Evolutionary conservation across 495 filamentous ascomycete species (phyloP), one percentile per base, ranked within the genome.

Genomic region (Alectoria sarmentosa): DNA sequence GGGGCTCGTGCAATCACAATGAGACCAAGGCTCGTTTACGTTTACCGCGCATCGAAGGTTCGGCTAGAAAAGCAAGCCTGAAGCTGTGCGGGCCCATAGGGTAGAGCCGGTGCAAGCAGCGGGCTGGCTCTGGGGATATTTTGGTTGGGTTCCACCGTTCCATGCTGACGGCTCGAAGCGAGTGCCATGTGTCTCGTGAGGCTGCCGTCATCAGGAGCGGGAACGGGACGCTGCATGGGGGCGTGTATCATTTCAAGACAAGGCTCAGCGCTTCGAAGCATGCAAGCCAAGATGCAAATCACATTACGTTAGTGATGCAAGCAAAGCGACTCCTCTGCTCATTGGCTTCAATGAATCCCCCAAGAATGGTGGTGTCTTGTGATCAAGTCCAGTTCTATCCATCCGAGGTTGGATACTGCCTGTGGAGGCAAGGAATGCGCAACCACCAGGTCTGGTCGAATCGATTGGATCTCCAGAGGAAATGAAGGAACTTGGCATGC

Each of bases 111-210:
- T 48, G 58, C 58, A 28, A 23, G 48, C 48, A 52, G 48, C 30
- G 30, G 52, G 52, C 48, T 52, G 28, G 30, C 7, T 55, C 28
- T 42, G 56, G 56, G 36, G 32, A 58, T 38, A 23, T 30, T 41
- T 26, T 52, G 62, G 55, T 60, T 59, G 55, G 62, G 17, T 64
- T 59, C 62, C 62, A 64, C 41, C 55, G 17, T 64, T 59, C 62
- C 62, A 64, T 48, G 62, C 30, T 30, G 56, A 64, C 62, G 62
- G 62, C 62, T 64, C 62, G 55, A 42, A 42, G 62, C 62, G 41
- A 59, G 37, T 38, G 62, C 62, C 62, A 64, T 64, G 62, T 64
- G 62, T 64, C 41, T 64, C n/a, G 55, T 64, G 62, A 64, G 62
- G 55, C 62, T 64, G 41, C 56, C 62, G 55, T 58, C 41, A 55